Evolutionary conservation across 768 basidiomycete genomes (phyloP), one percentile per base, ranked within the genome.

Genomic region (Russula sp.): DNA sequence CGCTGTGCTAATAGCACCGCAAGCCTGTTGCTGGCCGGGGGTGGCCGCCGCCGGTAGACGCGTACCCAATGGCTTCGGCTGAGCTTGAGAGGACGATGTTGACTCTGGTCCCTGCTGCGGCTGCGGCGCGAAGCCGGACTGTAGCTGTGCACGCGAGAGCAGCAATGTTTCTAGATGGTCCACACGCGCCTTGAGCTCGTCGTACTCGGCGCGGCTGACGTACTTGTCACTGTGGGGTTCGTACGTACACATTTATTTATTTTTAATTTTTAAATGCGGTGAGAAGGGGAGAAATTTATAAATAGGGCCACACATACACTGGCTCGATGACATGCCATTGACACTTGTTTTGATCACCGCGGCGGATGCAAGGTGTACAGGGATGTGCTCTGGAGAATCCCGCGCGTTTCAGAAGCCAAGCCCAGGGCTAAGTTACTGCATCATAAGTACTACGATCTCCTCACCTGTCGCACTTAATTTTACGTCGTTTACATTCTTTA

Each of bases 391-490:
- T 90, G 70, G 65, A 70, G 59, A 69, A 77, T 65, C 58, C 53
- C 50, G 61, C 59, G 72, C 59, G 67, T 61, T 65, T 40, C 54
- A 68, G 54, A 65, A 62, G 48, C 32, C 49, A 63, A 57, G 50
- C 26, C 49, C 30, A 56, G 59, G 49, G 65, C 59, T 63, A 61
- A 61, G 71, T 57, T 40, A 48, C 44, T 22, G 46, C n/a, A 48
- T 48, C 46, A 48, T 22, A 48, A 5, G 11, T 11, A 48, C 46
- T 22, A 62, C 61, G 60, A 55, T 30, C 46, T 24, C 62, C 72
- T 71, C 72, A 88, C 88, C 88, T 88, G 78, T 93, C 90, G 74
- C 91, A 93, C 73, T 88, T 89, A 75, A 92, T 92, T 79, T 93
- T 92, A 49, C 90, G 82, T 70, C 90, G 78, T 74, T 92, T 92